Conservation (phyloP, 164 flowering plant species). For the Vitis labrusca region DNA sequence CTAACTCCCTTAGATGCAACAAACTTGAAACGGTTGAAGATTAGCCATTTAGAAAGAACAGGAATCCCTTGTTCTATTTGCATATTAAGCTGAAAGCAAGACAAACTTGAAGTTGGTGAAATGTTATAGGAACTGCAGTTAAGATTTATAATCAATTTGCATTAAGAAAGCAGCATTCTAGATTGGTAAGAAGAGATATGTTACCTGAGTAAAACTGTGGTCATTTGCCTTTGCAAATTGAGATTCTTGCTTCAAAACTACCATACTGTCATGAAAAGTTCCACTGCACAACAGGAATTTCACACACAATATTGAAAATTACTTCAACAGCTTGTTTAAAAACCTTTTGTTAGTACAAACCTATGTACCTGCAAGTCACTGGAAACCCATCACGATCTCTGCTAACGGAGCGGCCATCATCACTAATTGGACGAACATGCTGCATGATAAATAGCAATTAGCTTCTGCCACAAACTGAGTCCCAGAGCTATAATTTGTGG, state of each 20-base stretch:
- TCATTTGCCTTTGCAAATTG: conserved; percentile 72
- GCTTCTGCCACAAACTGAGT: background rate
- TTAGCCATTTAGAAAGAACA: conserved; percentile 77
- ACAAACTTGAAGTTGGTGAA: conserved; percentile 8
- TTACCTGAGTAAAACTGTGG: conserved; percentile 71
- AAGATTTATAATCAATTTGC: background rate
- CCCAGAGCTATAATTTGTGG: background rate
- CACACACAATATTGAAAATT: conserved; percentile 2
- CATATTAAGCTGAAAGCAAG: conserved; percentile 58
- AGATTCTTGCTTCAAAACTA: conserved; percentile 87
- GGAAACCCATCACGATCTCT: conserved; percentile 87
- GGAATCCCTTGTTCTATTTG: conserved; percentile 98
- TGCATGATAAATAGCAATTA: conserved; percentile 27
- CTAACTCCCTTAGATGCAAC: conserved; percentile 76
- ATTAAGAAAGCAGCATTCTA: background rate
- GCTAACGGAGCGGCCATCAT: conserved; percentile 73
- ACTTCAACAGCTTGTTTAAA: background rate
- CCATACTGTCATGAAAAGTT: conserved; percentile 72
- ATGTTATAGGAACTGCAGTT: background rate
- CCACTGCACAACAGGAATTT: conserved; percentile 58
- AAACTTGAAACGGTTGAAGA: conserved; percentile 87
- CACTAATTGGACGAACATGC: conserved; percentile 75
- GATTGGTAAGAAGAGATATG: background rate
- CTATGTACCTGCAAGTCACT: conserved; percentile 82
- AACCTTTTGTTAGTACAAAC: background rate